phyloP scores from a whole-genome alignment of 2,329 filamentous ascomycete species.

The Pestalotiopsis sp. region DNA sequence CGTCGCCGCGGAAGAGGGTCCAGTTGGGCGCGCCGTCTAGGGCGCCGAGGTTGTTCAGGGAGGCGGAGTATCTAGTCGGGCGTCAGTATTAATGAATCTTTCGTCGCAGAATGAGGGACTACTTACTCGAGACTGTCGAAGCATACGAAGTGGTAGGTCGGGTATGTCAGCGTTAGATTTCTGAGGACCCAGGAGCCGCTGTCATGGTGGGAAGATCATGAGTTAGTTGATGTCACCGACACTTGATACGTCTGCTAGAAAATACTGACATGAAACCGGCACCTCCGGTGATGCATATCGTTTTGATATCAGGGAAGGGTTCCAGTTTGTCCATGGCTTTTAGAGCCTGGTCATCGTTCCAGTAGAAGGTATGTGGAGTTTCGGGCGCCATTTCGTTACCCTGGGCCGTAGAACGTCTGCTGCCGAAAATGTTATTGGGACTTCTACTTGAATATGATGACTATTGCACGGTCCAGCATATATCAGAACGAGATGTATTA shows the following conservation, averaged over 20 bases:
- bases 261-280: slow-evolving; percentile 78
- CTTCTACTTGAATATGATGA: too few relatives aligned
- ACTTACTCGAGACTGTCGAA: slow-evolving; percentile 78
- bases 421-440: too few relatives aligned
- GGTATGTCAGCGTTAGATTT: slow-evolving; percentile 75
- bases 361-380: slow-evolving; percentile 34
- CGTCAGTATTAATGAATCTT: neutral
- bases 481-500: too few relatives aligned
- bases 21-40: slow-evolving; percentile 73
- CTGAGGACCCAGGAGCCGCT: slow-evolving; percentile 84
- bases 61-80: slow-evolving; percentile 60
- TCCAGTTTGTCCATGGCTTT: slow-evolving; percentile 72
- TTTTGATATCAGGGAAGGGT: slow-evolving; percentile 69
- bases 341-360: slow-evolving; percentile 72
- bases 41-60: slow-evolving; percentile 75
- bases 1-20: slow-evolving; percentile 77
- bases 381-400: neutral
- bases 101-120: too few relatives aligned
- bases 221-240: neutral
- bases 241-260: neutral
- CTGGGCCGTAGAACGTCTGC: neutral
- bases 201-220: slow-evolving; percentile 11
- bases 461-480: too few relatives aligned
- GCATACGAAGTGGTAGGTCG: slow-evolving; percentile 76
- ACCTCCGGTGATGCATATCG: slow-evolving; percentile 83